A percentile compares a stretch with the other conserved stretches of the same genome.
Evolutionary conservation across 495 filamentous ascomycete species (phyloP).

Genomic region (Aspergillus panamensis): DNA sequence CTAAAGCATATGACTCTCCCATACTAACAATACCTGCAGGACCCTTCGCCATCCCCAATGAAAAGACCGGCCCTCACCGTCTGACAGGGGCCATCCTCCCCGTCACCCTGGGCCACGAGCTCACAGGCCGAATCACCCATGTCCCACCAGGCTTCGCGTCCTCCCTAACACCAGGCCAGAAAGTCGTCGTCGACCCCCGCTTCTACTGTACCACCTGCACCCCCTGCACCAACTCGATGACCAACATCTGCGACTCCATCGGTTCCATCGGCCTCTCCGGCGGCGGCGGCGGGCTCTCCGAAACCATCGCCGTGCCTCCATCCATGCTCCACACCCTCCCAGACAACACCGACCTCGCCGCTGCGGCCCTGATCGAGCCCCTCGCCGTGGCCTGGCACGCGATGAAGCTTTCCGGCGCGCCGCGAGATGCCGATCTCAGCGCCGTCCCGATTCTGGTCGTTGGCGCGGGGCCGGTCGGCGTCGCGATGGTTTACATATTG

Average conservation of each 20-base stretch:
- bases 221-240: slow-evolving; percentile 38
- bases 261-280: slow-evolving; percentile 50
- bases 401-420: slow-evolving; percentile 29
- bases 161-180: slow-evolving; percentile 4
- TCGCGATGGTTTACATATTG: slow-evolving; percentile 50
- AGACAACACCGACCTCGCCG: slow-evolving; percentile 29
- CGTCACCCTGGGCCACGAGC: slow-evolving; percentile 52
- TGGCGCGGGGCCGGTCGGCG: slow-evolving; percentile 56
- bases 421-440: slow-evolving; percentile 43
- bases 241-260: slow-evolving; percentile 47
- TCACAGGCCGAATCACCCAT: slow-evolving; percentile 34
- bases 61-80: slow-evolving; percentile 40
- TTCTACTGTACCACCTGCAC: slow-evolving; percentile 47
- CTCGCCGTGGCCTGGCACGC: slow-evolving; percentile 59
- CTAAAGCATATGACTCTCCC: not conserved
- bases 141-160: not conserved
- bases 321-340: slow-evolving; percentile 10
- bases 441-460: slow-evolving; percentile 46
- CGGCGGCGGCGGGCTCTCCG: slow-evolving; percentile 23
- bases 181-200: slow-evolving; percentile 43
- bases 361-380: slow-evolving; percentile 54
- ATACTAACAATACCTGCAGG: not conserved
- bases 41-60: slow-evolving; percentile 16
- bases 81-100: slow-evolving; percentile 47
- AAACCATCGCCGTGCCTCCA: slow-evolving; percentile 10